Base-by-base conservation (phyloP, 495 filamentous ascomycete genomes). In the Penicillium cataractarum region DNA sequence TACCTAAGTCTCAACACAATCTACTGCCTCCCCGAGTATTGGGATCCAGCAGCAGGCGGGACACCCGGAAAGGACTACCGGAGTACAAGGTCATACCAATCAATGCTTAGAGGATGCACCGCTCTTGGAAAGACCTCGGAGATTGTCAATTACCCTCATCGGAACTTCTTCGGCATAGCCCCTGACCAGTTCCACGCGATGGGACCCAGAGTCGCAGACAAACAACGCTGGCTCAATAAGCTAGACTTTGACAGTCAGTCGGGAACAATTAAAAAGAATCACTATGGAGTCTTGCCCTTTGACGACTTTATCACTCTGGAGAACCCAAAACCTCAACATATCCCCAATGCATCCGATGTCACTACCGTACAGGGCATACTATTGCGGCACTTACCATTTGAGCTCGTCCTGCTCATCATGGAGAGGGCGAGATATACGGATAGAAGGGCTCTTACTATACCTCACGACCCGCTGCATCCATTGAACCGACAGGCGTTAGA, bases 391-490 rank as follows among this genome's bases (percentile, higher is more conserved):
- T n/a, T 63, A 37, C 61, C 61, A 12, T 9, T 32, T n/a, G 55
- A 58, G 37, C 40, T 63, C 48, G 61, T 55, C 17, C 13, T 58
- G 39, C 42, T 42, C 22, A 55, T 55, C 22, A 63, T 63, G 61
- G 10, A 46, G 22, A 48, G 58, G 13, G 61, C 61, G 24, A 55
- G 58, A 54, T 63, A 63, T 58, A 55, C 46, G 24, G 31, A 48
- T 5, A 54, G 46, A 22, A 62, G 60, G n/a, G 32, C 51, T n/a
- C 60, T 62, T 26, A 22, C 51, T 9, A 49, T 63, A 33, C 61
- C 55, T 39, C 55, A 63, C 51, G 61, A 63, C 53, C 61, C 61
- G 15, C 55, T 63, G 15, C 61, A 63, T 42, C 61, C 61, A 46
- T 48, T 37, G 39, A 63, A 63, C 22, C 55, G 54, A 57, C 33